phyloP scores from a whole-genome alignment of 164 flowering plant species.

The Akebia trifoliata region DNA sequence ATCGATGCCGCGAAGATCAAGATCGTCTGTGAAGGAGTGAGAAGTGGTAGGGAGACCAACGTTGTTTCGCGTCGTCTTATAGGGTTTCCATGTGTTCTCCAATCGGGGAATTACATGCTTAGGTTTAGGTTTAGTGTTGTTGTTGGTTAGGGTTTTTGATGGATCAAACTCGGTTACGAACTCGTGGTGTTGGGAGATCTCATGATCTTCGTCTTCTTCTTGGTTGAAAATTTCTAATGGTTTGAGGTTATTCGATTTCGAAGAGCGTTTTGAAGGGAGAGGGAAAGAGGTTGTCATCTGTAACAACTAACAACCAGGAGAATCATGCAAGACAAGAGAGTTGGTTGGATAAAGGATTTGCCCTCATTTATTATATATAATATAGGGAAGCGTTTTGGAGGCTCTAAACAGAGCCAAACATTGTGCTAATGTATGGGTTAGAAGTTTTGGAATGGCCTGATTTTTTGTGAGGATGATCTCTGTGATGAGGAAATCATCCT shows the following conservation, averaged over 20 bases:
- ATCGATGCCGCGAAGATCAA: slow-evolving; percentile 16
- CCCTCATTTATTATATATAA: too few relatives aligned
- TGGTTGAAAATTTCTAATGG: slow-evolving; percentile 12
- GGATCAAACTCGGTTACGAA: slow-evolving; percentile 52
- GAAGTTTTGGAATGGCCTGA: too few relatives aligned
- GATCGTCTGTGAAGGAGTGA: slow-evolving; percentile 13
- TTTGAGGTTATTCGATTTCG: slow-evolving; percentile 18
- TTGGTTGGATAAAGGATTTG: too few relatives aligned
- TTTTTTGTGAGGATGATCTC: too few relatives aligned
- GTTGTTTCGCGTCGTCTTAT: slow-evolving; percentile 62
- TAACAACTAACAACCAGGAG: too few relatives aligned
- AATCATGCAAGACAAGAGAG: too few relatives aligned
- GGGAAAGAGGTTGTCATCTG: too few relatives aligned
- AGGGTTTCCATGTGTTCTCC: slow-evolving; percentile 47
- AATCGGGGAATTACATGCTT: slow-evolving; percentile 44
- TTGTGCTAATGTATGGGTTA: too few relatives aligned
- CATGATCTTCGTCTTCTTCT: background rate
- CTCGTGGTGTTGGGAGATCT: slow-evolving; percentile 5
- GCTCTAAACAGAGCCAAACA: too few relatives aligned
- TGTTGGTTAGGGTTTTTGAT: slow-evolving; percentile 28
- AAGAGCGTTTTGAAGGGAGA: slow-evolving; percentile 29
- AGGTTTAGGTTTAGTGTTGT: too few relatives aligned
- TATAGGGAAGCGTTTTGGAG: too few relatives aligned
- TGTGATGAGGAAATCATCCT: too few relatives aligned
- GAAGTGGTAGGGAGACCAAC: slow-evolving; percentile 33